A percentile compares a stretch with the other conserved stretches of the same genome.
These are phyloP conservation scores for Plasmodiophora brassicae DNA, from an alignment of 208 protist species.

Conservation along the genomic window DNA sequence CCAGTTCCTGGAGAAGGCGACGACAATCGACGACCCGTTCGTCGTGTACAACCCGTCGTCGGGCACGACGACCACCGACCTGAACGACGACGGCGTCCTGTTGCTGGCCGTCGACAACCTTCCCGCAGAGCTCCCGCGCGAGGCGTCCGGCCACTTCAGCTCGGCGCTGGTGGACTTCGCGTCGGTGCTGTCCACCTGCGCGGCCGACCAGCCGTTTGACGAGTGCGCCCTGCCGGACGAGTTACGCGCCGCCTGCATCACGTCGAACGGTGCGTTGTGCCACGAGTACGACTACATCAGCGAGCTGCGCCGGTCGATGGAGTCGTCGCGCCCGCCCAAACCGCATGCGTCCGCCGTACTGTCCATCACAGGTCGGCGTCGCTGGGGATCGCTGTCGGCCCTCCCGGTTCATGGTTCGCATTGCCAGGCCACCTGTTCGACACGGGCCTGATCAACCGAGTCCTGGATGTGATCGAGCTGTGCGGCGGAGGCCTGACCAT, in stretches of 20 bases:
- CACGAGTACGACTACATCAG: constrained; percentile 17
- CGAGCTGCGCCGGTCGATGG: neutral
- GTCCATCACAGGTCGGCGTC: no score
- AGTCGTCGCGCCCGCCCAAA: no score
- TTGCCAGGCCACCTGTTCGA: constrained; percentile 27
- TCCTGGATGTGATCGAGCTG: constrained; percentile 14
- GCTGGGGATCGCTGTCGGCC: no score
- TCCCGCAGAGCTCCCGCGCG: constrained; percentile 27
- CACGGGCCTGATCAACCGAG: constrained; percentile 28
- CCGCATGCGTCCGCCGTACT: no score
- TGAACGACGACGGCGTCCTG: neutral
- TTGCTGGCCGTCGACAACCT: constrained; percentile 24
- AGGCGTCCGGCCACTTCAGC: neutral
- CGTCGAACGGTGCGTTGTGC: neutral
- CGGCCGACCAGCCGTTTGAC: neutral
- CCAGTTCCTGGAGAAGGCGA: neutral
- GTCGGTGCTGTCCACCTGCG: neutral
- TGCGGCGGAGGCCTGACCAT: neutral
- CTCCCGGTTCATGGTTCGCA: no score
- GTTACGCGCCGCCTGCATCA: neutral
- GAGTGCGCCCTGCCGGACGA: neutral
- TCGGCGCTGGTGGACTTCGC: neutral
- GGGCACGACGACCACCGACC: neutral
- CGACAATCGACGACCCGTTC: neutral
- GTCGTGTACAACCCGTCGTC: neutral